Evolutionary conservation across 805 yeast genomes (phyloP).

Genomic region (Monosporozyma aerobia): DNA sequence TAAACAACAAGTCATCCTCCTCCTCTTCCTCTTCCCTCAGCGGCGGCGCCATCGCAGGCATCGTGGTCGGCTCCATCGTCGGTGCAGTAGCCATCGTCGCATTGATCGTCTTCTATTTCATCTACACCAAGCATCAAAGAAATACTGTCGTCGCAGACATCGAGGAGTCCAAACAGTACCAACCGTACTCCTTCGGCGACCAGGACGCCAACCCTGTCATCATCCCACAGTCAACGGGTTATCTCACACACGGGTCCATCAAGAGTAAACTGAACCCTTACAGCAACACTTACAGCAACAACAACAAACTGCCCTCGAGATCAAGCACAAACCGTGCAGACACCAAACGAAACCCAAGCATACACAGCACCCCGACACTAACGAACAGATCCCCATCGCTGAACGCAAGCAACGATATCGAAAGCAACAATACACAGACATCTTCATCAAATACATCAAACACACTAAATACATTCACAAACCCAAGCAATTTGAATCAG

Average conservation of each 20-base stretch:
- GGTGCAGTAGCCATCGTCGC: conserved; percentile 35
- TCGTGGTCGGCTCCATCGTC: conserved; percentile 43
- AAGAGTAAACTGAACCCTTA: neutral
- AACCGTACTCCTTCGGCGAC: conserved; percentile 31
- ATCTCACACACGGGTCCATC: neutral
- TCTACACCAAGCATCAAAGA: conserved; percentile 33
- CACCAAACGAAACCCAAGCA: neutral
- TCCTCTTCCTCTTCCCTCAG: conserved; percentile 6
- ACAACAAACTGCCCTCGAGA: conserved; percentile 9
- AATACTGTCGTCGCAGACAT: conserved; percentile 23
- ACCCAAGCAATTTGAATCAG: neutral
- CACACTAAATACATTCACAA: neutral
- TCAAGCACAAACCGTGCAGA: conserved; percentile 1
- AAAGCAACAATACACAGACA: neutral
- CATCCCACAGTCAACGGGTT: conserved; percentile 9
- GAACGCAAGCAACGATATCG: neutral
- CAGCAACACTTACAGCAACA: neutral
- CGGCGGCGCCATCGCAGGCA: conserved; percentile 52
- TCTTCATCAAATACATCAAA: no score
- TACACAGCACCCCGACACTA: neutral
- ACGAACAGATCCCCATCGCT: neutral
- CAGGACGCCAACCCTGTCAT: conserved; percentile 23
- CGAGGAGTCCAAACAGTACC: conserved; percentile 33
- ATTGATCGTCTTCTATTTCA: conserved; percentile 34
- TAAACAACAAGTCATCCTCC: neutral